Percentiles rank a stretch among this genome's conserved stretches.
Conservation (phyloP, 805 yeast species). For the Suhomyces kilbournensis region DNA sequence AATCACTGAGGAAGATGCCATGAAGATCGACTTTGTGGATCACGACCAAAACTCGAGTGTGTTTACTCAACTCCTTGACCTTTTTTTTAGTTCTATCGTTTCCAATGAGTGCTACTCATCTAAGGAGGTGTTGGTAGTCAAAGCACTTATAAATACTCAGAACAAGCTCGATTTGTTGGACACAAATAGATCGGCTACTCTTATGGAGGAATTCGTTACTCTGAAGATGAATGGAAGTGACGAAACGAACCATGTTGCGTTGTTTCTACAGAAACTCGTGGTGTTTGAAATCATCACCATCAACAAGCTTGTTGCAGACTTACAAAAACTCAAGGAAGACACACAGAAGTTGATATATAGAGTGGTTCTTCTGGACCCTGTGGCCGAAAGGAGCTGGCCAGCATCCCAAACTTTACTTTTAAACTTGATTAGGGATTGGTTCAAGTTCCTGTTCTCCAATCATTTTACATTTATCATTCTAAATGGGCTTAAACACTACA, state of each 20-base stretch:
- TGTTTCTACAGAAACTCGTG: slow-evolving; percentile 15
- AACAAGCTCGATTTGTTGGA: neutral
- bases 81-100: neutral
- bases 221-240: neutral
- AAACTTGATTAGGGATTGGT: slow-evolving; percentile 11
- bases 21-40: neutral
- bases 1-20: neutral
- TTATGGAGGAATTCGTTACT: slow-evolving; percentile 6
- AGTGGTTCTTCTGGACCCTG: slow-evolving; percentile 8
- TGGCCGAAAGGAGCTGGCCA: neutral
- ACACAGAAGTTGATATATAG: slow-evolving; percentile 9
- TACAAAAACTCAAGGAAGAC: slow-evolving; percentile 9
- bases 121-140: slow-evolving; percentile 12
- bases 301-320: slow-evolving; percentile 10
- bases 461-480: slow-evolving; percentile 12
- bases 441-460: slow-evolving; percentile 9
- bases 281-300: slow-evolving; percentile 15
- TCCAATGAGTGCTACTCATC: too few relatives aligned
- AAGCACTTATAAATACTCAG: slow-evolving; percentile 13
- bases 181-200: neutral
- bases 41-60: neutral
- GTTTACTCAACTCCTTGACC: neutral
- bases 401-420: slow-evolving; percentile 9
- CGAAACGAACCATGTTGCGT: neutral
- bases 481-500: slow-evolving; percentile 8